Evolutionary conservation across 805 yeast species (phyloP).

Genomic region (Zygoascus bituminiphila): DNA sequence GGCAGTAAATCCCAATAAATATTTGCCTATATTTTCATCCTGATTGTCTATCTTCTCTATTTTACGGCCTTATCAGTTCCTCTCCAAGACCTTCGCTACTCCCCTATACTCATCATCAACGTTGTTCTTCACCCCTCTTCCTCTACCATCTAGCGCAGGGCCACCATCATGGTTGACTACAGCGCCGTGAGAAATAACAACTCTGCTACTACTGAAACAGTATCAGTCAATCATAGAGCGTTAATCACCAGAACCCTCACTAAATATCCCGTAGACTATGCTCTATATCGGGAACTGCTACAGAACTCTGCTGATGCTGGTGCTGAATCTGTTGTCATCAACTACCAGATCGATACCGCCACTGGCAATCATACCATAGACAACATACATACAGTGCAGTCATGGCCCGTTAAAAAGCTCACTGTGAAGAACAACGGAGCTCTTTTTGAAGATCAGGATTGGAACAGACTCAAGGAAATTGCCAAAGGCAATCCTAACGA

Average conservation of each 20-base stretch:
- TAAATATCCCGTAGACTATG: conserved; percentile 36
- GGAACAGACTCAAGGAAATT: conserved; percentile 33
- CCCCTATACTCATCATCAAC: not conserved
- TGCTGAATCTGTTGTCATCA: conserved; percentile 28
- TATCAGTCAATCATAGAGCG: conserved; percentile 34
- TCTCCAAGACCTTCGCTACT: too few species aligned
- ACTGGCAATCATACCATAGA: conserved; percentile 7
- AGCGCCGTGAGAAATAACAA: conserved; percentile 9
- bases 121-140: not conserved
- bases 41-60: too few species aligned
- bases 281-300: conserved; percentile 32
- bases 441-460: conserved; percentile 30
- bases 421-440: conserved; percentile 31
- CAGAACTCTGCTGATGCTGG: conserved; percentile 36
- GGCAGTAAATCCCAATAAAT: too few species aligned
- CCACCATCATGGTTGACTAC: conserved; percentile 3
- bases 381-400: conserved; percentile 14
- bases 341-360: conserved; percentile 18
- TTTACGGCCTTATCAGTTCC: too few species aligned
- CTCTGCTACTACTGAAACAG: conserved; percentile 19
- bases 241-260: conserved; percentile 35
- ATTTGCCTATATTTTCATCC: too few species aligned
- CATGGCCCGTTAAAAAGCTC: conserved; percentile 21
- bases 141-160: not conserved
- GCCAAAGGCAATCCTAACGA: conserved; percentile 38